These are phyloP conservation scores for Lachancea dasiensis DNA, from an alignment of 805 yeast species.

Conservation along the genomic window DNA sequence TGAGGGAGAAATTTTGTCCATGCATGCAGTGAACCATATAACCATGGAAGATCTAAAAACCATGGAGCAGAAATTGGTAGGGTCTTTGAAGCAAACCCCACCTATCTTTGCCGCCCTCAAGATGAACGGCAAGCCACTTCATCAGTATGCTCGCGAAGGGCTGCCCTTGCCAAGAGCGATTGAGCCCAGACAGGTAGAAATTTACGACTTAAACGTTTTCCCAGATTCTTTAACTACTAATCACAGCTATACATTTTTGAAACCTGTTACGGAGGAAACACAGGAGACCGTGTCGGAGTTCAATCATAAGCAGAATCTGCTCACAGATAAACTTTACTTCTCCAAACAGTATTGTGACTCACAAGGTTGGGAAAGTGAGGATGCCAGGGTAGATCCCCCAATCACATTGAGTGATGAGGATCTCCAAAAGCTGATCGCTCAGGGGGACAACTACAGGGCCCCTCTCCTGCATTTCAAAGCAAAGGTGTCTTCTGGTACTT, in stretches of 20 bases:
- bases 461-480: slow-evolving; percentile 71
- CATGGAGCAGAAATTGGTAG: slow-evolving; percentile 62
- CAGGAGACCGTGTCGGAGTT: slow-evolving; percentile 23
- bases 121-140: slow-evolving; percentile 88
- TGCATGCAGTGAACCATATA: slow-evolving; percentile 51
- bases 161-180: slow-evolving; percentile 80
- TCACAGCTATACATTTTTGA: slow-evolving; percentile 47
- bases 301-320: slow-evolving; percentile 43
- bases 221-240: slow-evolving; percentile 46
- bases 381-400: slow-evolving; percentile 37
- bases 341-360: slow-evolving; percentile 49
- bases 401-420: slow-evolving; percentile 36
- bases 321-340: slow-evolving; percentile 56
- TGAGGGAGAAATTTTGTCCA: slow-evolving; percentile 73
- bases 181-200: slow-evolving; percentile 62
- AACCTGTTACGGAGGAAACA: slow-evolving; percentile 31
- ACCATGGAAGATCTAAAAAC: slow-evolving; percentile 45
- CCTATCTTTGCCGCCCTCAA: slow-evolving; percentile 93
- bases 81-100: slow-evolving; percentile 81
- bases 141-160: slow-evolving; percentile 90
- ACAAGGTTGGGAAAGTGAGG: slow-evolving; percentile 37
- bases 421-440: slow-evolving; percentile 18
- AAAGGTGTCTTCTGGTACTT: slow-evolving; percentile 90
- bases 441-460: slow-evolving; percentile 43
- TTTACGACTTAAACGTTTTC: slow-evolving; percentile 47